Evolutionary conservation across 768 basidiomycete genomes (phyloP), one percentile per base, ranked within the genome.

Genomic region (Phylloporus sp.): DNA sequence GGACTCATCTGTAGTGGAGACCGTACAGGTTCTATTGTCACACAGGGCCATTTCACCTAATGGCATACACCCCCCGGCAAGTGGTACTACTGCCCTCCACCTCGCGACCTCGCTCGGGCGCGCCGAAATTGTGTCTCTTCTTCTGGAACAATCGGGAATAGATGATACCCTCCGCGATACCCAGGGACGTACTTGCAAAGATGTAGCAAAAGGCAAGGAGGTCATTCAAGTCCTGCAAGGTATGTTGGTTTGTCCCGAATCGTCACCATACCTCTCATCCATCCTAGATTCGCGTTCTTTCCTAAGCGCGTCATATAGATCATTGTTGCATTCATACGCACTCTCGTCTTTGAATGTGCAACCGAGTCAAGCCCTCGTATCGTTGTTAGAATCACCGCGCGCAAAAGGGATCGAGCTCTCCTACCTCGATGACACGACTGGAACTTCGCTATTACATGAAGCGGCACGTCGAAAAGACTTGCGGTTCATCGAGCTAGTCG

Each of bases 401-500:
- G 77, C 80, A 5, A 76, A 77, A 13, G 82, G 80, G 28, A 72
- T 95, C 9, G 85, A 95, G 67, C 78, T 97, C 15, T 84, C 85
- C 0, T 86, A 88, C 50, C 74, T 94, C 12, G 92, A 95, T 56
- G 81, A 87, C 45, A 75, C 77, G n/a, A 79, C 84, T 2, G 93
- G 94, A 0, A 77, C 79, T 3, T 83, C 89, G 0, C 69, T 97
- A 6, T 74, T 97, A 1, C 95, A 97, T 57, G 94, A 95, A 66
- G 91, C 93, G 1, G 89, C 90, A 0, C 74, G 80, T 31, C 77
- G 92, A 15, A 85, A 86, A 53, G 91, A 97, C 62, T 71, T 95
- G 20, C 76, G 83, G 5, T 70, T 95, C 18, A 81, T 95, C 24
- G 90, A 95, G 61, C 77, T 92, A n/a, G 86, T 84, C 0, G 81